These are phyloP conservation scores for Solioccasus polychromus DNA, from an alignment of 768 basidiomycete genomes.

Conservation along the genomic window DNA sequence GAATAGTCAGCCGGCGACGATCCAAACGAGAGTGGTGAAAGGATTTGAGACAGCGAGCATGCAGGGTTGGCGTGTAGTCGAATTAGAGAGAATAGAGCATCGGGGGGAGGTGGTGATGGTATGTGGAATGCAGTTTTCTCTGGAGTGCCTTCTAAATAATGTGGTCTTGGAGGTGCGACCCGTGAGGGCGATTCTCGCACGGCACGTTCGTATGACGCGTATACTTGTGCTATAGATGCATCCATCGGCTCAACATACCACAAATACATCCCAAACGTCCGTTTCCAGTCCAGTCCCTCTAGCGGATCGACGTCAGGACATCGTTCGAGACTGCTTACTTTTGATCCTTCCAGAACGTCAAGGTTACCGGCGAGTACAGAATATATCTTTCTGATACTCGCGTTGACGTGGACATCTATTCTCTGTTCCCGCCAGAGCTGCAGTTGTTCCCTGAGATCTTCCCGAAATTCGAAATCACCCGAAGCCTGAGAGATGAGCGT, in stretches of 20 bases:
- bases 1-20: conserved; percentile 77
- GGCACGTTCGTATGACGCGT: conserved; percentile 54
- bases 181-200: conserved; percentile 37
- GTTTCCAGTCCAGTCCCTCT: conserved; percentile 88
- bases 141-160: conserved; percentile 43
- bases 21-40: conserved; percentile 72
- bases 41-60: conserved; percentile 63
- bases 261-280: conserved; percentile 83
- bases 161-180: conserved; percentile 56
- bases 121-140: conserved; percentile 39
- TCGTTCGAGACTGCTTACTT: conserved; percentile 49
- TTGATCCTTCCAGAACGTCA: conserved; percentile 53
- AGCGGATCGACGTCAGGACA: conserved; percentile 60
- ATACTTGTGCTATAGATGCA: conserved; percentile 66
- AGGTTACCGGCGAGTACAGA: conserved; percentile 79
- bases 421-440: conserved; percentile 80
- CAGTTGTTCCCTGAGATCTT: conserved; percentile 72
- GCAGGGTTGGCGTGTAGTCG: conserved; percentile 72
- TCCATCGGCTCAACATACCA: conserved; percentile 84
- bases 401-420: conserved; percentile 64
- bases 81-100: conserved; percentile 82
- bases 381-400: conserved; percentile 74
- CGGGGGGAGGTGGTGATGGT: conserved; percentile 46
- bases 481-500: conserved; percentile 86
- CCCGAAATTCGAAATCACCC: conserved; percentile 70